These are phyloP conservation scores for Emmonsia crescens DNA, from an alignment of 2,329 filamentous ascomycete species.

Conservation along the genomic window DNA sequence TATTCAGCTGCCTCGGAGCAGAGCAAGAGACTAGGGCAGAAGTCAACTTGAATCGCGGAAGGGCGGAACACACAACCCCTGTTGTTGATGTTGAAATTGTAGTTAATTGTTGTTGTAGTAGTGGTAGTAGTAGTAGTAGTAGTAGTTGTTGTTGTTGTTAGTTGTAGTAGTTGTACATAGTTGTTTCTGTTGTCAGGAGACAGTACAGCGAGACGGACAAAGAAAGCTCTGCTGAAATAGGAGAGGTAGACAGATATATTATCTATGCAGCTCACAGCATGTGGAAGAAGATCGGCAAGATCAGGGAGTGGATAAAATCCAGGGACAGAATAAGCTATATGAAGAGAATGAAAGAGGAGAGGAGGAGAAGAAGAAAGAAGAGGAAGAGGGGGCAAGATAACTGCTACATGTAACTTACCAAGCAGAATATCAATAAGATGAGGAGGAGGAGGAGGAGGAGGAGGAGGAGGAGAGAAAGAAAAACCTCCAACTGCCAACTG, in stretches of 20 bases:
- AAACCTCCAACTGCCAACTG: not conserved
- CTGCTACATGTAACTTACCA: too few species aligned
- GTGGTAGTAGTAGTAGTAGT: too few species aligned
- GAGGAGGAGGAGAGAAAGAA: not conserved
- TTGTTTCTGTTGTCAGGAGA: not conserved
- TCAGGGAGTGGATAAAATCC: conserved; percentile 9
- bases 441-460: not conserved
- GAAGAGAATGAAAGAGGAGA: conserved; percentile 1
- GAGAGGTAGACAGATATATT: not conserved
- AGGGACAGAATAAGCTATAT: conserved; percentile 8
- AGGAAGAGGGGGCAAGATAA: too few species aligned
- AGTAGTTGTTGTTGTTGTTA: not conserved
- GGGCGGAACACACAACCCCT: too few species aligned
- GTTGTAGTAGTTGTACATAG: not conserved
- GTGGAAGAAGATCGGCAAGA: conserved; percentile 7
- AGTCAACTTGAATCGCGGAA: not conserved
- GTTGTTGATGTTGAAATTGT: not conserved
- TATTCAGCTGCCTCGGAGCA: not conserved
- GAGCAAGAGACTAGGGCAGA: not conserved
- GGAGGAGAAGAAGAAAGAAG: conserved; percentile 3
- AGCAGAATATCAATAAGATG: not conserved
- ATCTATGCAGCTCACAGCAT: not conserved
- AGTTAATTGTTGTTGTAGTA: not conserved
- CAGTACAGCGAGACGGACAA: not conserved
- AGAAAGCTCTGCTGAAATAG: not conserved